Conservation (phyloP, 352 stramenopile genomes). For the Halophytophthora polymorphica region DNA sequence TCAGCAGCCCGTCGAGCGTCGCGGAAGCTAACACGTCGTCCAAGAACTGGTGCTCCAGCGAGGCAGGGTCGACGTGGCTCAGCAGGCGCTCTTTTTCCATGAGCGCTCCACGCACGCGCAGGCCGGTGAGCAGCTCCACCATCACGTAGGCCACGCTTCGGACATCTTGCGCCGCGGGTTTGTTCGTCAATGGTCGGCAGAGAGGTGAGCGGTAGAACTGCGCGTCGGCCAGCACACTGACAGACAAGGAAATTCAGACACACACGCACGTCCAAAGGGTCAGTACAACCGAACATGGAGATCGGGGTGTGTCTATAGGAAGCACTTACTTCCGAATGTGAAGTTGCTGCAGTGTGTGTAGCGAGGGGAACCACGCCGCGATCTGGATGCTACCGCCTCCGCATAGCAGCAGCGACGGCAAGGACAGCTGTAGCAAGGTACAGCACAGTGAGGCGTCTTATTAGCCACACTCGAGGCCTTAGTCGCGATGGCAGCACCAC, state of each 20-base stretch:
- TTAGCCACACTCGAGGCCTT: neutral
- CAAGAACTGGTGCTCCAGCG: conserved; percentile 30
- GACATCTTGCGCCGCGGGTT: conserved; percentile 31
- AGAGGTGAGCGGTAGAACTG: conserved; percentile 27
- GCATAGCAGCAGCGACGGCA: conserved; percentile 40
- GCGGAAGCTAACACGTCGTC: conserved; percentile 21
- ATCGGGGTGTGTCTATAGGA: neutral
- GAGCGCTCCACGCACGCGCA: conserved; percentile 26
- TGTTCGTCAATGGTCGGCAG: conserved; percentile 7
- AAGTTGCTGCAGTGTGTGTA: conserved; percentile 15
- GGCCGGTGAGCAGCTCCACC: conserved; percentile 56
- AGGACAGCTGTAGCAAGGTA: conserved; percentile 28
- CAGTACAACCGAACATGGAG: neutral
- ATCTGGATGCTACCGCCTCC: conserved; percentile 30
- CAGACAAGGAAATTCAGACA: neutral
- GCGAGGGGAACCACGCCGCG: conserved; percentile 39
- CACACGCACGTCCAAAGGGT: neutral
- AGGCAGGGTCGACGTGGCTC: conserved; percentile 15
- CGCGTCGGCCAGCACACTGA: conserved; percentile 30
- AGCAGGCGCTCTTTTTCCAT: conserved; percentile 34
- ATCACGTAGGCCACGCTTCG: conserved; percentile 58
- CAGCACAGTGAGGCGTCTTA: neutral
- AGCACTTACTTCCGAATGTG: conserved; percentile 17
- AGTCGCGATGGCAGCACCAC: neutral
- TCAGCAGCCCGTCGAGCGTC: conserved; percentile 11